Percentiles rank a stretch among this genome's conserved stretches.
Evolutionary conservation across 352 stramenopile species (phyloP).

Genomic region (Phytophthora cryptogea): DNA sequence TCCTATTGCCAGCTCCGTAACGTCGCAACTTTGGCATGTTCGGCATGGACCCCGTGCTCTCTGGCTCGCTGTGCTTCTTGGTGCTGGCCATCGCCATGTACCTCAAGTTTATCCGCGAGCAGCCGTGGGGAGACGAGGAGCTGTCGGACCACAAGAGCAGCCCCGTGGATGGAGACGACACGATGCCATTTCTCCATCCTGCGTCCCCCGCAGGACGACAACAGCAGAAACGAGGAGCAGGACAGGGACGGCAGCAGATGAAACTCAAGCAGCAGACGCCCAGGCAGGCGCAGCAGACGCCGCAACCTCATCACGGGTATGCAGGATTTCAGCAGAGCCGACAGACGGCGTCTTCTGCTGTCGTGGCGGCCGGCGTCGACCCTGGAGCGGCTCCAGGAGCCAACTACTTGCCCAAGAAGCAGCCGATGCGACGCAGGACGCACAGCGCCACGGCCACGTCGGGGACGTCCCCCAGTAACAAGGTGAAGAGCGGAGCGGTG

Average conservation of each 20-base stretch:
- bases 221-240: conserved; percentile 34
- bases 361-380: conserved; percentile 15
- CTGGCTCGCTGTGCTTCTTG: conserved; percentile 87
- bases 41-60: conserved; percentile 83
- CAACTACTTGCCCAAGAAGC: conserved; percentile 65
- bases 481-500: conserved; percentile 33
- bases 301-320: conserved; percentile 50
- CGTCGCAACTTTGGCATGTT: conserved; percentile 12
- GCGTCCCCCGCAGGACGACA: conserved; percentile 50
- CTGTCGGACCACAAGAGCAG: conserved; percentile 61
- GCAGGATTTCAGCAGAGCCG: conserved; percentile 44
- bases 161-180: conserved; percentile 62
- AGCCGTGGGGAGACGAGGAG: conserved; percentile 66
- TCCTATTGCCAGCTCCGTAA: conserved; percentile 9
- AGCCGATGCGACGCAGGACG: conserved; percentile 76
- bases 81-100: conserved; percentile 89
- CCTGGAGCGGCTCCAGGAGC: conserved; percentile 18
- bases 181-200: conserved; percentile 75
- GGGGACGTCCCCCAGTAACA: conserved; percentile 19
- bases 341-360: conserved; percentile 29
- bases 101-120: conserved; percentile 86
- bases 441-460: conserved; percentile 60
- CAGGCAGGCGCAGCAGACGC: conserved; percentile 45
- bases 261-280: conserved; percentile 47
- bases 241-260: conserved; percentile 44